phyloP scores from a whole-genome alignment of 768 basidiomycete genomes.

The Leucocoprinus sp. region DNA sequence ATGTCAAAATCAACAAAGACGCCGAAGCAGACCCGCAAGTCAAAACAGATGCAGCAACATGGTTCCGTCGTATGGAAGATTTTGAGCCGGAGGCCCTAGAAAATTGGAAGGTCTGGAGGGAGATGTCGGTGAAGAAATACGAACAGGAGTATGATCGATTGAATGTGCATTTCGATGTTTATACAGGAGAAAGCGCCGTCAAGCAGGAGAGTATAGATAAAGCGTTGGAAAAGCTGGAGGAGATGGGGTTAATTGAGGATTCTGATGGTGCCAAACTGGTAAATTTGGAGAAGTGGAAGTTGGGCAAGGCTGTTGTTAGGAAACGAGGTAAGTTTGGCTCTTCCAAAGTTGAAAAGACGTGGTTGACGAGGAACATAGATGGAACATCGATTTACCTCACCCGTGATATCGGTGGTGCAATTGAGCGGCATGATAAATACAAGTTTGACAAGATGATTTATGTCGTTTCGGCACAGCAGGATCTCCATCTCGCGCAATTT shows the following conservation, averaged over 20 bases:
- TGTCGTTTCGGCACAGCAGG: conserved; percentile 82
- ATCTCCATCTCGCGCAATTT: conserved; percentile 83
- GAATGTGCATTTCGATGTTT: conserved; percentile 88
- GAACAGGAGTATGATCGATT: conserved; percentile 78
- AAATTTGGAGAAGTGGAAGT: conserved; percentile 83
- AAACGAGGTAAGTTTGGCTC: conserved; percentile 57
- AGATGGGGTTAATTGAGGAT: conserved; percentile 70
- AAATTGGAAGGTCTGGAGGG: conserved; percentile 92
- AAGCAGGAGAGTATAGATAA: conserved; percentile 65
- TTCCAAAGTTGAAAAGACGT: background rate
- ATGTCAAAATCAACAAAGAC: conserved; percentile 63
- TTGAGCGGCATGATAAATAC: conserved; percentile 88
- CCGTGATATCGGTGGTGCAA: conserved; percentile 90
- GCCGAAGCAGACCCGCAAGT: conserved; percentile 64
- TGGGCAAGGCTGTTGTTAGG: conserved; percentile 83
- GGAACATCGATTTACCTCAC: conserved; percentile 93
- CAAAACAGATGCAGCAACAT: conserved; percentile 68
- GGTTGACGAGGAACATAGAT: conserved; percentile 37
- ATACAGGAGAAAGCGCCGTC: conserved; percentile 84
- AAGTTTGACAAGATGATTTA: conserved; percentile 78
- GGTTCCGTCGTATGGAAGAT: conserved; percentile 95
- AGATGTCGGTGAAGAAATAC: conserved; percentile 86
- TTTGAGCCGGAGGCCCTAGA: conserved; percentile 77
- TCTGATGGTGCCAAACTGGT: conserved; percentile 78
- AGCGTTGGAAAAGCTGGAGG: conserved; percentile 57